Evolutionary conservation across 805 yeast species (phyloP), one percentile per base, ranked within the genome.

Genomic region (Ogataea zsoltii): DNA sequence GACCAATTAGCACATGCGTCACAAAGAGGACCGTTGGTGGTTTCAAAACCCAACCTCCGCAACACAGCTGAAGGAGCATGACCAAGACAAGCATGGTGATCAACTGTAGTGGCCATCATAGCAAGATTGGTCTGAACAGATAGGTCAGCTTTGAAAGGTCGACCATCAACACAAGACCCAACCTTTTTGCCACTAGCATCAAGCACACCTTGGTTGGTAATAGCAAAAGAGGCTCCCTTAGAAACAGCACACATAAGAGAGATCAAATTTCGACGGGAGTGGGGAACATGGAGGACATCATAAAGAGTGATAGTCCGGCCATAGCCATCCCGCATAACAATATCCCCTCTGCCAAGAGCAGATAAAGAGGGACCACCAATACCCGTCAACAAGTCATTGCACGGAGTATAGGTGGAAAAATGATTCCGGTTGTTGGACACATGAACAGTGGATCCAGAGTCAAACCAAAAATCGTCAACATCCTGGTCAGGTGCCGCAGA

Each of bases 61-160:
- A 34, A 6, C 38, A 34, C 38, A 11, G 38, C 28, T 4, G 38
- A 29, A 4, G 18, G 31, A 36, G 39, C 39, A 36, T 36, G 39
- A 11, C 39, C 39, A n/a, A 26, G 3, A 7, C 39, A 31, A 10
- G 39, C 39, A 36, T 25, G 39, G 25, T 36, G 31, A 21, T 36
- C 39, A 12, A 36, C 31, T 23, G n/a, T 30, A 25, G 30, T 14
- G 7, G 11, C 39, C 30, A 15, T 15, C 4, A 36, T 10, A 15
- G 39, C 39, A 25, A 15, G 10, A 25, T 25, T 28, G 31, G 7
- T 28, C 14, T 28, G 5, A n/a, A 28, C 31, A 6, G 13, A 7
- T 7, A 28, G 31, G 13, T 28, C 31, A 28, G 31, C 13, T 28
- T 28, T 28, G 31, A 11, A 28, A 11, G 11, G 14, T 4, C 13